Evolutionary conservation across 371 early-diverging fungal genomes (phyloP), one percentile per base, ranked within the genome.

Genomic region (Mucor racemosus): DNA sequence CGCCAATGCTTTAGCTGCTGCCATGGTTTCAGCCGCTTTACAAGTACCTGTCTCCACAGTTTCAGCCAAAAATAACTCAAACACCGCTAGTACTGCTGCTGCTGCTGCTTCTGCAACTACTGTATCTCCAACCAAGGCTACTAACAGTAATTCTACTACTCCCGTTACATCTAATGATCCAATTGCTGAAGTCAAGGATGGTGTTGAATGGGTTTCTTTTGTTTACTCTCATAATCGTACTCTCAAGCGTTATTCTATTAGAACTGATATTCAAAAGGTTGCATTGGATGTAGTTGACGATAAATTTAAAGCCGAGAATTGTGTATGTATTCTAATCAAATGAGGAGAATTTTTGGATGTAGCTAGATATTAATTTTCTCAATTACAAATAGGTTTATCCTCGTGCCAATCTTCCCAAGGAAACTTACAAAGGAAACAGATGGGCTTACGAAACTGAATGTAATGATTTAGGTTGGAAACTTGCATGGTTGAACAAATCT

Each of bases 361-460:
- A 42, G 42, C 42, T 26, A 15, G 5, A 48, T 5, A 19, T 10
- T 48, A 58, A 17, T 50, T 61, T 59, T 64, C 54, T 69, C 55
- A 36, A 50, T 40, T 14, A 33, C 31, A 11, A 44, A 41, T 68
- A 80, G 84, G 80, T 83, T 5, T 80, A 80, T 71, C 84, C 80
- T 19, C 82, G 95, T 38, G 97, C 97, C 21, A 88, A 92, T 78
- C 81, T 90, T 57, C 81, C 86, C 5, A 77, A 78, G 33, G 85
- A 89, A 39, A 75, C 77, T 31, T 97, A 98, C 69, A 83, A 84
- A 36, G 98, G 98, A 57, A 95, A 97, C 75, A 82, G 98, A 60
- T 98, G 96, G 95, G 81, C 86, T 41, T 98, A 97, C 75, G 99
- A 98, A 73, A 96, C 91, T 8, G 91, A 91, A 63, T 95, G 95